Percentiles rank a stretch among this genome's conserved stretches.
phyloP scores from a whole-genome alignment of 2,329 filamentous ascomycete species.

The Sphaerulina populicola region DNA sequence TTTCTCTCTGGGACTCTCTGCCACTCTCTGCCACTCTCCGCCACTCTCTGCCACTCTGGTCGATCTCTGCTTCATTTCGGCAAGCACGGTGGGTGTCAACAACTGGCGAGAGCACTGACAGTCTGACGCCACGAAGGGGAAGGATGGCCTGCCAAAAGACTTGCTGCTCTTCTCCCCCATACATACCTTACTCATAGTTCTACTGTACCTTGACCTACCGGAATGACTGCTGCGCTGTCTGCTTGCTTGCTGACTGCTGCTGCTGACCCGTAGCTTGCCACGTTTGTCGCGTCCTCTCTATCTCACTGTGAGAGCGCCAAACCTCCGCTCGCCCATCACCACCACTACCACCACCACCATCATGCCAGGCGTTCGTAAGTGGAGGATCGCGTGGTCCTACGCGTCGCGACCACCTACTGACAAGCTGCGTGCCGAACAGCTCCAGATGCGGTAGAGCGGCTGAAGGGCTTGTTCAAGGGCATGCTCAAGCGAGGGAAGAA shows the following conservation, averaged over 20 bases:
- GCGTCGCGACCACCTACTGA: conserved; percentile 2
- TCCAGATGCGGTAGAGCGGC: conserved; percentile 22
- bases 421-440: conserved; percentile 8
- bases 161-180: neutral
- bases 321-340: neutral
- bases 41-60: neutral
- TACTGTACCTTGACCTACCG: neutral
- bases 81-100: neutral
- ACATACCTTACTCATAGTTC: neutral
- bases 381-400: neutral
- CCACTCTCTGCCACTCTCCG: too few relatives aligned
- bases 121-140: neutral
- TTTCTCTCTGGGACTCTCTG: too few relatives aligned
- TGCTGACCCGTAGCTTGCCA: too few relatives aligned
- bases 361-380: conserved; percentile 23
- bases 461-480: conserved; percentile 21
- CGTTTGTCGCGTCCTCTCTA: neutral
- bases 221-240: neutral
- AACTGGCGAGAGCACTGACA: neutral
- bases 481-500: conserved; percentile 20
- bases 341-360: neutral
- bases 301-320: neutral
- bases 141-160: neutral
- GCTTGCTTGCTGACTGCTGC: neutral
- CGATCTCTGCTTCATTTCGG: neutral